Percentiles rank a stretch among this genome's conserved stretches.
phyloP scores from a whole-genome alignment of 768 basidiomycete genomes.

The Russula earlei region DNA sequence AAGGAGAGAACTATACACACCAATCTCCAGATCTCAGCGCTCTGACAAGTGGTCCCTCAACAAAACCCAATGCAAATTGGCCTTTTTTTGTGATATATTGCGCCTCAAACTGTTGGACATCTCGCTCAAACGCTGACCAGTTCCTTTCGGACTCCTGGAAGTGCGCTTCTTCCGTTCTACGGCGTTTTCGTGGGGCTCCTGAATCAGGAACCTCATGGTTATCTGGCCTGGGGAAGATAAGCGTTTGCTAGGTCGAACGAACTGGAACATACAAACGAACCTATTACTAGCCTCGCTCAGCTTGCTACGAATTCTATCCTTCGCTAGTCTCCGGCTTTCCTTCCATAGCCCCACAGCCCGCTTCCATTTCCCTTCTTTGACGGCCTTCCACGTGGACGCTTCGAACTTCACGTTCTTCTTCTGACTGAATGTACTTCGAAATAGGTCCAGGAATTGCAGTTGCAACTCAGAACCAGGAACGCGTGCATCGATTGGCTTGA shows the following conservation, averaged over 20 bases:
- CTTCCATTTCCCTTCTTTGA: constrained; percentile 79
- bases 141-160: constrained; percentile 37
- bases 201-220: constrained; percentile 28
- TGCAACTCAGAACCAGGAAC: constrained; percentile 66
- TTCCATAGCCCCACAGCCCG: constrained; percentile 76
- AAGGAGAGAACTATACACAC: constrained; percentile 34
- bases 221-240: neutral
- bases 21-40: constrained; percentile 86
- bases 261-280: constrained; percentile 19
- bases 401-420: constrained; percentile 85
- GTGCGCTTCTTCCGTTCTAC: constrained; percentile 45
- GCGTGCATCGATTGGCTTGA: constrained; percentile 89
- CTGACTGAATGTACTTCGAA: constrained; percentile 80
- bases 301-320: constrained; percentile 45
- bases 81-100: constrained; percentile 84
- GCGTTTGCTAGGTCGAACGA: neutral
- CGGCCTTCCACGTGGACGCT: constrained; percentile 69
- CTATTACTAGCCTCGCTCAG: constrained; percentile 22
- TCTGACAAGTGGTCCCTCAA: constrained; percentile 92
- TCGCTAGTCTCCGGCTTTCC: constrained; percentile 62
- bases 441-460: constrained; percentile 66
- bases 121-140: constrained; percentile 62
- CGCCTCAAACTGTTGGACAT: constrained; percentile 73
- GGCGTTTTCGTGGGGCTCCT: constrained; percentile 55
- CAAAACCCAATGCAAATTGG: constrained; percentile 88